Evolutionary conservation across 305 asterid species (phyloP).

Genomic region (Ajuga reptans): DNA sequence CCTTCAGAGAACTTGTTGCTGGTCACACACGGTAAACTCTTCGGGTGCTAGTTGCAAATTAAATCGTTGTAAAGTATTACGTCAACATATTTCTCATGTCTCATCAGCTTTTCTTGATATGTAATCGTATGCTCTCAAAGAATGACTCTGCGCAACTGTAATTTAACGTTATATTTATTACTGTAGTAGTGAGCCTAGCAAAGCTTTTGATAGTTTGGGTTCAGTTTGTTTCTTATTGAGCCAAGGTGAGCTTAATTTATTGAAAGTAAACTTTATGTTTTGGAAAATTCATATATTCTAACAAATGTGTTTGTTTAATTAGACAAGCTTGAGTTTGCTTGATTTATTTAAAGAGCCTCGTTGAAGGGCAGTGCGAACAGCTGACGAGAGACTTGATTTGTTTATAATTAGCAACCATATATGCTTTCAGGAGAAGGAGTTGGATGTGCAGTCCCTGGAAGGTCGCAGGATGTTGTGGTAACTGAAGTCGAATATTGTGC

Average conservation of each 20-base stretch:
- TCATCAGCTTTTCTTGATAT: neutral
- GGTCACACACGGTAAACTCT: constrained; percentile 69
- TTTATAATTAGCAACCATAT: too few relatives aligned
- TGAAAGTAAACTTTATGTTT: too few relatives aligned
- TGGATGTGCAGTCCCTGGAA: constrained; percentile 44
- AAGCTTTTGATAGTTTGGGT: too few relatives aligned
- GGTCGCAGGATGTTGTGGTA: constrained; percentile 30
- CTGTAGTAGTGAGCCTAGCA: too few relatives aligned
- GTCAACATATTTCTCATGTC: neutral
- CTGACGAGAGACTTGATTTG: neutral
- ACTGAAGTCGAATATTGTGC: constrained; percentile 65
- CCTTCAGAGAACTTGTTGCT: constrained; percentile 78
- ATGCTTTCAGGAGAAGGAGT: constrained; percentile 70
- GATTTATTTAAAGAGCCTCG: neutral
- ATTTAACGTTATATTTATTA: neutral
- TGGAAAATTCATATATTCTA: too few relatives aligned
- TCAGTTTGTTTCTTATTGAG: too few relatives aligned
- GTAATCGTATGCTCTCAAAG: neutral
- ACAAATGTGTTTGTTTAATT: too few relatives aligned
- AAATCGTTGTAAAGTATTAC: neutral
- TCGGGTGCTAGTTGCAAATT: neutral
- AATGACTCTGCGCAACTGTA: neutral
- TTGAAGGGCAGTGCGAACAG: too few relatives aligned
- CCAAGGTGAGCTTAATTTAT: too few relatives aligned
- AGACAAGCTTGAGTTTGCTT: neutral